Evolutionary conservation across 208 protist genomes (phyloP).

Genomic region (Giardia muris): DNA sequence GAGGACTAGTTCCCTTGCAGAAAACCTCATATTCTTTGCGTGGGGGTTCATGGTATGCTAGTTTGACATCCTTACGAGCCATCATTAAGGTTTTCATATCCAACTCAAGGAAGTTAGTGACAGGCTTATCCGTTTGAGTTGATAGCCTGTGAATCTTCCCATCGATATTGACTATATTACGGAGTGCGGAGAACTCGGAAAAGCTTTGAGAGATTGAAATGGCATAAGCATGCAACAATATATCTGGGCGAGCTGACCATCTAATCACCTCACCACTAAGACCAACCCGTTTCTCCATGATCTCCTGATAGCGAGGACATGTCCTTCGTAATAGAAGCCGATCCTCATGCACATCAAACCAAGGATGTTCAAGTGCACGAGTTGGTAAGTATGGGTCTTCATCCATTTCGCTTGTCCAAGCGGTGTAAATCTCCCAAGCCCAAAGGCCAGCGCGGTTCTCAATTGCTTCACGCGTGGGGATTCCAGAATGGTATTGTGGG

Average conservation of each 20-base stretch:
- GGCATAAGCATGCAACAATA: not conserved
- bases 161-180: not conserved
- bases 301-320: not conserved
- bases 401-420: not conserved
- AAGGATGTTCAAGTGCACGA: not conserved
- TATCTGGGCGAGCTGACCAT: not conserved
- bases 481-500: not conserved
- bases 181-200: not conserved
- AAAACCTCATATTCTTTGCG: not conserved
- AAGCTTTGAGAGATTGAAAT: not conserved
- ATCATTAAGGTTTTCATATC: not conserved
- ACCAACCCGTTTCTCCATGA: not conserved
- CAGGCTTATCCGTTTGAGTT: not conserved
- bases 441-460: not conserved
- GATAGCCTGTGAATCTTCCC: not conserved
- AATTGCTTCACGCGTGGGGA: not conserved
- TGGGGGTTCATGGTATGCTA: not conserved
- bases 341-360: not conserved
- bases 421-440: not conserved
- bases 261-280: not conserved
- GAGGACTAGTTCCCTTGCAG: not conserved
- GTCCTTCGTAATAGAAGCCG: not conserved
- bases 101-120: not conserved
- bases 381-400: not conserved
- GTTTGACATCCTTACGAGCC: not conserved